Base-by-base conservation (phyloP, 1,284 basidiomycete genomes). In the Mycosarcoma mackinlayi region DNA sequence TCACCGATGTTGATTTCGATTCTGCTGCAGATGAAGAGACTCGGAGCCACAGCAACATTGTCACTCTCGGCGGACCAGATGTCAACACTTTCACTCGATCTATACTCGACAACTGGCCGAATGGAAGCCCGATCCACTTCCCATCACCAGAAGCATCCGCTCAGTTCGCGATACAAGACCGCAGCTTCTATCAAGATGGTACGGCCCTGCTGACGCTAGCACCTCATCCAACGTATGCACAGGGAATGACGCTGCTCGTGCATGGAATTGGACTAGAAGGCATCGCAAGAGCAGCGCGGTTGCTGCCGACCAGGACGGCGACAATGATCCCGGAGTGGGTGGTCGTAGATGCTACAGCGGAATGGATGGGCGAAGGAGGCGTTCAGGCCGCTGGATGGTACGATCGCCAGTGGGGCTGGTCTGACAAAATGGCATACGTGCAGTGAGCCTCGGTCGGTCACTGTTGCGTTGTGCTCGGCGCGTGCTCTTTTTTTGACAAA, bases 241-340 rank as follows among this genome's bases (percentile, higher is more conserved):
- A 48, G 6, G 60, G 60, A 5, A 23, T 73, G 18, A 38, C 50
- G 5, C 27, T 76, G 34, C 46, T 70, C 14, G 56, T 65, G 3
- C 59, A 57, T 21, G 70, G 71, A 1, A 64, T 67, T 3, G 57
- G 58, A 19, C 11, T 27, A 6, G 25, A 66, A 1, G 71, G 70
- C 18, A 44, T 76, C 10, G 37, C 52, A 19, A n/a, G 58, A 13
- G 70, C 66, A 9, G 74, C 57, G 6, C 48, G 71, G 7, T 21
- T 73, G 45, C 46, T 76, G 7, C 74, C 74, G 16, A 73, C 69
- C 3, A 30, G 71, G 14, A 73, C 74, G 11, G 74, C 58, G 2
- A 66, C 71, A 5, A 59, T 60, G 59, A 48, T 67, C 3, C 74
- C 74, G 9, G 74, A 76, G 24, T 76, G 63, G 62, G 37, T 74